Evolutionary conservation across 2,329 filamentous ascomycete species (phyloP).

Genomic region (Cercospora sojina): DNA sequence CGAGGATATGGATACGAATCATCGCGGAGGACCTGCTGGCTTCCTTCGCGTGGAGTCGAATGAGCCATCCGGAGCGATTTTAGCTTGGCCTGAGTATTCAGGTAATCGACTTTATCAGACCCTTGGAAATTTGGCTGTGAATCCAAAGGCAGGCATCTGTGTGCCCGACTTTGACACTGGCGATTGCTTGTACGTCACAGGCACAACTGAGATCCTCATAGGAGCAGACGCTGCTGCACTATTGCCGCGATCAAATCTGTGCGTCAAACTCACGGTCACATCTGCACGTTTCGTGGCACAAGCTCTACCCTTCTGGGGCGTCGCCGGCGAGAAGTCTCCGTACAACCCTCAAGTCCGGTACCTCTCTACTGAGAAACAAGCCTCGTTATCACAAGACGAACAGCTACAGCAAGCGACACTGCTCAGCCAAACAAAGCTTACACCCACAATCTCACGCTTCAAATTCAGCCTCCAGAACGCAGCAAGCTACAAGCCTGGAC

Average conservation of each 20-base stretch:
- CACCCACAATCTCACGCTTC: conserved; percentile 67
- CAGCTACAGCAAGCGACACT: conserved; percentile 54
- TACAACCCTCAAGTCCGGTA: conserved; percentile 75
- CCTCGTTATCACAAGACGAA: conserved; percentile 17
- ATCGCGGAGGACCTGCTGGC: conserved; percentile 71
- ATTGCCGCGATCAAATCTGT: conserved; percentile 70
- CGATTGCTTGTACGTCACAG: conserved; percentile 72
- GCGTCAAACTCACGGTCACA: conserved; percentile 64
- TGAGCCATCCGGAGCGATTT: conserved; percentile 44
- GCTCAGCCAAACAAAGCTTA: conserved; percentile 58
- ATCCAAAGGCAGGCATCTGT: conserved; percentile 66
- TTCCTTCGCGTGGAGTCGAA: conserved; percentile 70
- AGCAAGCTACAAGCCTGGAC: conserved; percentile 63
- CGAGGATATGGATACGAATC: conserved; percentile 77
- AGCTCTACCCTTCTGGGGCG: conserved; percentile 68
- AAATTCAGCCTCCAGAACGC: conserved; percentile 51
- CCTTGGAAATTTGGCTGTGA: conserved; percentile 70
- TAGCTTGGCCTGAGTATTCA: conserved; percentile 81
- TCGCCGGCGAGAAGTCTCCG: conserved; percentile 61
- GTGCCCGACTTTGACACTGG: conserved; percentile 74
- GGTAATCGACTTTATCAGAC: conserved; percentile 84
- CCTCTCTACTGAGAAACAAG: conserved; percentile 58
- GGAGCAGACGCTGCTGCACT: conserved; percentile 61
- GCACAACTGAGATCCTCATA: conserved; percentile 64
- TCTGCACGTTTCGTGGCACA: conserved; percentile 62